Base-by-base conservation (phyloP, 768 basidiomycete species). In the Phanerodontia chrysosporium region DNA sequence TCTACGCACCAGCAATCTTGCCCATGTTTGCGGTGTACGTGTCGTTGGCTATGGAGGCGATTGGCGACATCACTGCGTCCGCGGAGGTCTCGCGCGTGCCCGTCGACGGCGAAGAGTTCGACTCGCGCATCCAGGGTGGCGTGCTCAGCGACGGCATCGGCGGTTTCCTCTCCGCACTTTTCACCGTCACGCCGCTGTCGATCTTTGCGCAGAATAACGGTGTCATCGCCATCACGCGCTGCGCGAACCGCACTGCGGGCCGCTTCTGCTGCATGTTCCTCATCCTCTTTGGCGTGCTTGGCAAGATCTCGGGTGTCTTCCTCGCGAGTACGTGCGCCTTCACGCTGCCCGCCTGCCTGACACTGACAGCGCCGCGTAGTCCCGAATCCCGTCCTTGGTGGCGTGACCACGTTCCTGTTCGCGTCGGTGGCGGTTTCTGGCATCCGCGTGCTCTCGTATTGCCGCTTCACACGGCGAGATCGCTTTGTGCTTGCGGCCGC, bases 341-440 rank as follows among this genome's bases (percentile, higher is more conserved):
- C 42, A 29, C 39, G 10, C 18, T 22, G 24, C 7, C 39, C 10
- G 14, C 29, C 39, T 28, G 39, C 8, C 8, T 35, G 7, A 46
- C 24, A 51, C 59, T 55, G n/a, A 53, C 52, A n/a, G 12, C 24
- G 29, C 42, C 49, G 32, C 45, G 36, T 59, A 82, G 80, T 95
- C 59, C 92, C 92, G 1, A 86, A 88, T 66, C 77, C 91, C 0
- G 90, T 92, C 7, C 80, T 92, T 0, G 92, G 91, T 1, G 90
- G 91, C 2, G 90, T 93, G 2, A 95, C 90, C 12, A 92, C 91
- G 2, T 93, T 93, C 79, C 78, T 93, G 10, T 93, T 94, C 67
- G 86, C 89, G 0, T 85, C 79, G 42, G 90, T 93, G 28, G 79
- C 81, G 16, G 80, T 82, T 7, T 88, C 87, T 0, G 90, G 92